A percentile compares a stretch with the other conserved stretches of the same genome.
Conservation (phyloP, 768 basidiomycete species). For the Agaricus subrufescens region DNA sequence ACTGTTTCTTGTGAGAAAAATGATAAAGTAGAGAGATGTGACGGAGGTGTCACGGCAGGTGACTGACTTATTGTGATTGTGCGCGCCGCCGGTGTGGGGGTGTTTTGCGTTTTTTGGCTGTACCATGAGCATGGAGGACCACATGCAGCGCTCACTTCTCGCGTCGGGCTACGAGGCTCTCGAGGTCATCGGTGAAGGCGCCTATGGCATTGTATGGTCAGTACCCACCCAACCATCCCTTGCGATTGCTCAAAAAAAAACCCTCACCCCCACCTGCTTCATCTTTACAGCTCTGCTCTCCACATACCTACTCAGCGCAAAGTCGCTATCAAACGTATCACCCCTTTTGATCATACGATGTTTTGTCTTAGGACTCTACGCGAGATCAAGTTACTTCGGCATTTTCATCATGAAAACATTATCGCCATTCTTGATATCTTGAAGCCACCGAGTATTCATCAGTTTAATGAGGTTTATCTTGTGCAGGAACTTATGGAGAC, state of each 20-base stretch:
- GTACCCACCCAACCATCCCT: slow-evolving; percentile 4
- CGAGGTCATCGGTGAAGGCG: slow-evolving; percentile 91
- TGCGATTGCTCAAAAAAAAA: too few relatives aligned
- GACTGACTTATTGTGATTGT: too few relatives aligned
- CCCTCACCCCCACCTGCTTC: slow-evolving; percentile 2
- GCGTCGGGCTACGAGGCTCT: slow-evolving; percentile 63
- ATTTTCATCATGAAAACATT: slow-evolving; percentile 85
- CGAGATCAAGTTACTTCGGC: slow-evolving; percentile 90
- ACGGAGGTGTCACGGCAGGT: too few relatives aligned
- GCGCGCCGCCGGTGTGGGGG: too few relatives aligned
- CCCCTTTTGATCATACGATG: slow-evolving; percentile 93
- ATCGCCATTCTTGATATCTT: slow-evolving; percentile 94
- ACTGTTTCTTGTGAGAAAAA: too few relatives aligned
- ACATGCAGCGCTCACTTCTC: slow-evolving; percentile 40
- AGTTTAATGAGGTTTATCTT: slow-evolving; percentile 80
- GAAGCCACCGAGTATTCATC: slow-evolving; percentile 64
- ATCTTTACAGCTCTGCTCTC: slow-evolving; percentile 54
- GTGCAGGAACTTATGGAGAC: slow-evolving; percentile 93
- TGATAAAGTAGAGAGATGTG: too few relatives aligned
- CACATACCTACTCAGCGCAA: slow-evolving; percentile 74
- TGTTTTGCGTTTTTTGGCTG: too few relatives aligned
- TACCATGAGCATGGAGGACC: slow-evolving; percentile 17
- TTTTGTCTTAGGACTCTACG: slow-evolving; percentile 81
- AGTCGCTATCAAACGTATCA: slow-evolving; percentile 95
- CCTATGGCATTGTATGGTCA: slow-evolving; percentile 85